A percentile compares a stretch with the other conserved stretches of the same genome.
These are phyloP conservation scores for Aspergillus nidulans DNA, from an alignment of 495 filamentous ascomycete species.

Conservation along the genomic window DNA sequence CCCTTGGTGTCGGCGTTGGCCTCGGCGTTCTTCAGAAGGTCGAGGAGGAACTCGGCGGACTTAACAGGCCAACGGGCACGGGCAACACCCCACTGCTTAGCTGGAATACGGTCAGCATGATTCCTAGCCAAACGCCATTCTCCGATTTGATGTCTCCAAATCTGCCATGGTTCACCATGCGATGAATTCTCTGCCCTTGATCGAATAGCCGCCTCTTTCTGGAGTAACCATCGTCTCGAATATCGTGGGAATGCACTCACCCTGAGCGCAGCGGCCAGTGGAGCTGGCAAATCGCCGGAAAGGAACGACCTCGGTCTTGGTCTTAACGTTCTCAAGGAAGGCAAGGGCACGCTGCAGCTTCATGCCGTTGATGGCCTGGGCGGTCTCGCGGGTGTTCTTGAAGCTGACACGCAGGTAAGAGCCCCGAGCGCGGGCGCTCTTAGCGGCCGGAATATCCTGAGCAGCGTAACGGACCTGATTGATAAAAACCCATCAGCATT, in stretches of 20 bases:
- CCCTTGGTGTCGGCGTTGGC: slow-evolving; percentile 99
- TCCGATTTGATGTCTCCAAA: not conserved
- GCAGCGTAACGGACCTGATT: slow-evolving; percentile 95
- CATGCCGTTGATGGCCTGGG: slow-evolving; percentile 98
- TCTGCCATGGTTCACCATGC: not conserved
- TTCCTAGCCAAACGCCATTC: not conserved
- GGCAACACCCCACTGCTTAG: slow-evolving; percentile 96
- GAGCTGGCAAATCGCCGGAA: slow-evolving; percentile 93
- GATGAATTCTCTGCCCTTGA: not conserved
- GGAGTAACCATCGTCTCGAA: not conserved
- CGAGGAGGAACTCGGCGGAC: slow-evolving; percentile 95
- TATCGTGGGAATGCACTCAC: slow-evolving; percentile 54
- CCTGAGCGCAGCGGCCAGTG: slow-evolving; percentile 91
- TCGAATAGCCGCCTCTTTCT: not conserved
- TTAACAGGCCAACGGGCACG: slow-evolving; percentile 98
- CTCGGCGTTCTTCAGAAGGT: slow-evolving; percentile 97
- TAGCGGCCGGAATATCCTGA: slow-evolving; percentile 77
- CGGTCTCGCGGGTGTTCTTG: slow-evolving; percentile 99
- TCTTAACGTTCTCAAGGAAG: slow-evolving; percentile 95
- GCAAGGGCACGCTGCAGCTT: slow-evolving; percentile 89
- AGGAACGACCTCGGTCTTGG: slow-evolving; percentile 92
- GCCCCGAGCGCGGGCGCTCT: slow-evolving; percentile 95
- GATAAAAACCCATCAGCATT: slow-evolving; percentile 29
- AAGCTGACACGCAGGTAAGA: slow-evolving; percentile 98
- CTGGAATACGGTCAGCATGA: slow-evolving; percentile 47